Percentiles rank a stretch among this genome's conserved stretches.
These are phyloP conservation scores for Gonapodya sp. DNA, from an alignment of 192 early-diverging fungal genomes.

Conservation along the genomic window DNA sequence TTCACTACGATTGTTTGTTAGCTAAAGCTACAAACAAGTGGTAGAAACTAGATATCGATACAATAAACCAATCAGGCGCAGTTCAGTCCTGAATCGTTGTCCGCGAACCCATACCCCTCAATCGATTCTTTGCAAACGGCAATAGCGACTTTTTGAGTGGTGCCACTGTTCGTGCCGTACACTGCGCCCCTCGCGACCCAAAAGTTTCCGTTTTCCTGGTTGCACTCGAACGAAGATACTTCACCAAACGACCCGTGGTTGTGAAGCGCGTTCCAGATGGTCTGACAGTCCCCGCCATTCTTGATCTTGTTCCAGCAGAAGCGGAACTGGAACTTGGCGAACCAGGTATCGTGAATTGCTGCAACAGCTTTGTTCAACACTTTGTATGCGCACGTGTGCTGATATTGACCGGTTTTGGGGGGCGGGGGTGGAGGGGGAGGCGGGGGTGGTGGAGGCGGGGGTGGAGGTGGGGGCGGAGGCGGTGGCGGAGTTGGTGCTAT, in stretches of 20 bases:
- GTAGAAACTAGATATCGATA: not conserved
- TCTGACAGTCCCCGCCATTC: not conserved
- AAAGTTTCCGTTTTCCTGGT: constrained; percentile 4
- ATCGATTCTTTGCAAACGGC: not conserved
- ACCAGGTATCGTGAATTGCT: not conserved
- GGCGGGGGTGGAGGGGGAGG: not conserved
- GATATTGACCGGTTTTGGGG: not conserved
- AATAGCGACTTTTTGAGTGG: not conserved
- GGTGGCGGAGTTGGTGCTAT: not conserved
- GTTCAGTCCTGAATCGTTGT: not conserved
- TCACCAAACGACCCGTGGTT: not conserved
- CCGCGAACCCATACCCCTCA: not conserved
- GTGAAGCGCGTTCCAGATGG: not conserved
- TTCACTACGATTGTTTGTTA: too few relatives aligned
- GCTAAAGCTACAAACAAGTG: not conserved
- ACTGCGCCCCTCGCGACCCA: not conserved
- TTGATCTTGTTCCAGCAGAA: not conserved
- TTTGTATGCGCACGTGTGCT: not conserved
- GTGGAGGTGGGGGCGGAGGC: not conserved
- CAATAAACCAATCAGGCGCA: not conserved
- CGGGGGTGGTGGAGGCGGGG: not conserved
- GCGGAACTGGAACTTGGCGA: constrained; percentile 3
- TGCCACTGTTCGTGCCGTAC: not conserved
- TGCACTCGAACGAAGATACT: not conserved
- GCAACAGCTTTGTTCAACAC: not conserved